Conservation (phyloP, 306 rosid genomes). For the Malus sylvestris region DNA sequence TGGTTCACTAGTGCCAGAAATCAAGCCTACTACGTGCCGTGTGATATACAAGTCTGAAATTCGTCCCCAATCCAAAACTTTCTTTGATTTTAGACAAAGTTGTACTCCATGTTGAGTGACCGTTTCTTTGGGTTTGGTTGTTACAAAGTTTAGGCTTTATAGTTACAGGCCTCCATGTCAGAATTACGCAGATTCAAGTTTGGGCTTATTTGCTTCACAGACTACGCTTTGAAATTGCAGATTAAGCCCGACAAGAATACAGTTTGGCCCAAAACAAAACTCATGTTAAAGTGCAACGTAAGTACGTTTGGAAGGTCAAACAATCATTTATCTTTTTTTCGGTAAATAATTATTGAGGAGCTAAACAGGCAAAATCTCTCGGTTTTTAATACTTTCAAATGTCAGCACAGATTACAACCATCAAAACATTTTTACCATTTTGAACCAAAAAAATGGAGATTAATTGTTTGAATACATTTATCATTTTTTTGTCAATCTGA, state of each 20-base stretch:
- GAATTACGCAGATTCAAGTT: background rate
- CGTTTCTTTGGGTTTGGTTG: background rate
- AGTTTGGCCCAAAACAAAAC: no score
- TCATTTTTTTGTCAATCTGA: background rate
- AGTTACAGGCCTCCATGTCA: background rate
- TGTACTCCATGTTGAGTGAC: background rate
- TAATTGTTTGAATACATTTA: background rate
- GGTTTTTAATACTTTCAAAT: background rate
- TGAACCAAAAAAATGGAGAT: background rate
- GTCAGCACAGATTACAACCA: background rate
- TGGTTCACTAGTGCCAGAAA: no score
- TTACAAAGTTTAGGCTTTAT: background rate
- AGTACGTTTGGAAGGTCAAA: background rate
- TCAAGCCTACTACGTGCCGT: fast-evolving
- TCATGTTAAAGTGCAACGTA: background rate
- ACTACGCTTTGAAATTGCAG: no score
- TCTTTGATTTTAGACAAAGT: background rate
- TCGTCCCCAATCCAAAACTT: fast-evolving
- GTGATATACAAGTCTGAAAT: no score
- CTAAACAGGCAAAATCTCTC: background rate
- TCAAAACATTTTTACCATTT: background rate
- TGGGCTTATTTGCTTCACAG: background rate
- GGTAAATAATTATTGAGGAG: background rate
- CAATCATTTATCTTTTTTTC: background rate
- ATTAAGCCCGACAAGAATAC: no score